Percentiles rank a stretch among this genome's conserved stretches.
phyloP scores from a whole-genome alignment of 768 basidiomycete species.

The Suillus placidus region DNA sequence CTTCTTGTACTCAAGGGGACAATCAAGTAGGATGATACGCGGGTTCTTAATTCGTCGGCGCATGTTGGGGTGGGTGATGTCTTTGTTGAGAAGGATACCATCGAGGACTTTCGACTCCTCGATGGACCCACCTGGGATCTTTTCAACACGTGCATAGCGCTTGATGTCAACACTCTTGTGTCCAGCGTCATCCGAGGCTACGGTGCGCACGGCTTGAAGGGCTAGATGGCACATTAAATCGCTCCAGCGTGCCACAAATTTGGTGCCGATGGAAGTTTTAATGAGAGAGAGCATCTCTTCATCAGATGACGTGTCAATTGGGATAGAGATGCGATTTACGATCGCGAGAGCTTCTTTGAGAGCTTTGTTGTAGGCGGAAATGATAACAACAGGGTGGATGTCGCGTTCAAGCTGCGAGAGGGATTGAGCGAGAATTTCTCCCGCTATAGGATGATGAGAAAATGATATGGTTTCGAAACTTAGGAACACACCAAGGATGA shows the following conservation, averaged over 20 bases:
- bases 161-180: conserved; percentile 96
- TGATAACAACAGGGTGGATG: conserved; percentile 99
- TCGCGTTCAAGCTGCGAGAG: conserved; percentile 91
- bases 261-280: conserved; percentile 98
- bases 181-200: conserved; percentile 74
- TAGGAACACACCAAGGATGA: conserved; percentile 81
- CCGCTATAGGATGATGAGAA: conserved; percentile 51
- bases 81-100: conserved; percentile 98
- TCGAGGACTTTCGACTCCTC: conserved; percentile 85
- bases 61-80: conserved; percentile 98
- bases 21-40: conserved; percentile 86
- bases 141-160: conserved; percentile 96
- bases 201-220: conserved; percentile 87
- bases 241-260: conserved; percentile 95
- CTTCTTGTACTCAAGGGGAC: conserved; percentile 98
- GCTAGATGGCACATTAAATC: conserved; percentile 98
- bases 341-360: conserved; percentile 90
- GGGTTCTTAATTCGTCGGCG: conserved; percentile 88
- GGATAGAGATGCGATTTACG: conserved; percentile 84
- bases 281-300: conserved; percentile 94
- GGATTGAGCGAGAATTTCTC: conserved; percentile 96
- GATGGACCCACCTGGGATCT: conserved; percentile 96
- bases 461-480: not conserved
- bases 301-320: conserved; percentile 85
- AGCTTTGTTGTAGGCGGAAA: conserved; percentile 96